These are phyloP conservation scores for Aspergillus texensis DNA, from an alignment of 2,329 filamentous ascomycete genomes.

Conservation along the genomic window DNA sequence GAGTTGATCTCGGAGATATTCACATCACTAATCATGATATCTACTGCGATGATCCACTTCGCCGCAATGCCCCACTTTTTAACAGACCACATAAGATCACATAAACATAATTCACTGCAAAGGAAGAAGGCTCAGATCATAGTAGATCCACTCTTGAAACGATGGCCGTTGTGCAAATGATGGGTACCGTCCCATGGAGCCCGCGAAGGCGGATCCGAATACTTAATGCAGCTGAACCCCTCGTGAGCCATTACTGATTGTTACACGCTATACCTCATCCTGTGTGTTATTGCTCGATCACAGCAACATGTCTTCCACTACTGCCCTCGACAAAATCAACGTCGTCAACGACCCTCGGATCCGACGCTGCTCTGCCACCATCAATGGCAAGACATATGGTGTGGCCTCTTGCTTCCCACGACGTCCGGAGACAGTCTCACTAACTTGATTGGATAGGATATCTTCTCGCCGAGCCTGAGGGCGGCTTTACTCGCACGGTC, in stretches of 20 bases:
- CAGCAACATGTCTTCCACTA: background rate
- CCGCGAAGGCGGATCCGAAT: background rate
- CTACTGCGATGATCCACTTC: background rate
- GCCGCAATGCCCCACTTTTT: background rate
- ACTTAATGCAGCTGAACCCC: background rate
- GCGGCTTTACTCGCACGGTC: conserved; percentile 6
- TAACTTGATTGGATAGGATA: conserved; percentile 5
- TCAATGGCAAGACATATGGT: conserved; percentile 13
- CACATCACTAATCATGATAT: conserved; percentile 1
- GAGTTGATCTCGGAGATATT: background rate
- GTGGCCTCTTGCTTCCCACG: background rate
- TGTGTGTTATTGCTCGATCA: background rate
- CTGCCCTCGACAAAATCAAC: conserved; percentile 6
- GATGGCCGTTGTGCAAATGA: background rate
- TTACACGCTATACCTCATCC: background rate
- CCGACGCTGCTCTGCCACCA: background rate
- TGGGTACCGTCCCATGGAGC: background rate
- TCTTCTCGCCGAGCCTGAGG: conserved; percentile 7
- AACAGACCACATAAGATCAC: background rate
- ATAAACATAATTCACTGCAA: conserved; percentile 1
- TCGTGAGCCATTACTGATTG: background rate
- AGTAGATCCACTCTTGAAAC: conserved; percentile 1
- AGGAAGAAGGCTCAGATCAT: background rate
- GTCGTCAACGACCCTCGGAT: conserved; percentile 4
- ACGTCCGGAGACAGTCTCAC: background rate